Base-by-base conservation (phyloP, 176 grass and related monocot genomes). In the Triticum monococcum region DNA sequence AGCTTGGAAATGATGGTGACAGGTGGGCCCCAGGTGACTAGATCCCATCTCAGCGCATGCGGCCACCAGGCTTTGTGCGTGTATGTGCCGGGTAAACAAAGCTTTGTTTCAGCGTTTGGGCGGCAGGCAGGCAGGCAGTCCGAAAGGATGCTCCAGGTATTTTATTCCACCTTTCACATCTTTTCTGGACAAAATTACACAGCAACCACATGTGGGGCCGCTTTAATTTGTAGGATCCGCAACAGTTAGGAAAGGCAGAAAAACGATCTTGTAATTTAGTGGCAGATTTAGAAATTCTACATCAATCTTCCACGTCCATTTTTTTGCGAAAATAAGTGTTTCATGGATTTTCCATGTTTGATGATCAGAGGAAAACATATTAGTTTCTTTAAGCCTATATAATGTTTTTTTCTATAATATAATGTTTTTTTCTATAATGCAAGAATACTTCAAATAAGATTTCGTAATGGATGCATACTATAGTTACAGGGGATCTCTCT, bases 21-120 rank as follows among this genome's bases (percentile, higher is more conserved):
- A 65, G 12, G 87, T 86, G 83, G 88, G 62, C 0, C 88, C 88
- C 62, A 1, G 1, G 72, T 86, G 88, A 90, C 84, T 78, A 14
- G 83, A 86, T 82, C 83, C 16, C 88, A 77, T 63, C 62, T 77
- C 69, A 74, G 54, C 35, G 45, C 68, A 56, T 61, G 82, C 82
- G 88, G 75, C 87, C 61, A 36, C 68, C 69, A 75, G 70, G 69
- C 70, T 28, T 52, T 79, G 77, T 18, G 65, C 41, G 13, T 32
- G 86, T 65, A 52, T 28, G 9, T 13, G 80, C 25, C 24, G 70
- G 78, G 56, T 85, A 74, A 80, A 80, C 31, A 85, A 79, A 59
- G 40, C 6, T 35, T 65, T 54, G 62, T 78, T 46, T 72, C 54
- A 57, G 7, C 56, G 56, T 22, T 59, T 60, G 0, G 24, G 23